Conservation (phyloP, 2,329 filamentous ascomycete genomes). For the Neofusicoccum sp. region DNA sequence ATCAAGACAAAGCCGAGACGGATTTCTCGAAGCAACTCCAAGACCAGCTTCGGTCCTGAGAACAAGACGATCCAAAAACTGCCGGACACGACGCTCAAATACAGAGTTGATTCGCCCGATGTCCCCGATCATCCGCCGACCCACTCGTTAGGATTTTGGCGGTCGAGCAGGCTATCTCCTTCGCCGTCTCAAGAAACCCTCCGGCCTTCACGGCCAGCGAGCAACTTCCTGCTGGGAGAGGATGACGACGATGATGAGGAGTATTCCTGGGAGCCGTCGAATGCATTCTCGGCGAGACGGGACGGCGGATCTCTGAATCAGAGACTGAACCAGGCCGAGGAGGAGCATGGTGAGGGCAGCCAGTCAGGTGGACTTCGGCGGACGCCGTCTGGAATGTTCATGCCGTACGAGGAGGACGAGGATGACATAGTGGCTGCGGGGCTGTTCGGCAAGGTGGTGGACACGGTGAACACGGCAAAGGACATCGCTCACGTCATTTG, state of each 20-base stretch:
- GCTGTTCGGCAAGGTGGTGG: slow-evolving; percentile 74
- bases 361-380: slow-evolving; percentile 62
- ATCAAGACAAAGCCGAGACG: slow-evolving; percentile 72
- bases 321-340: slow-evolving; percentile 32
- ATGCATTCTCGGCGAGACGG: slow-evolving; percentile 34
- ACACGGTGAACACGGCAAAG: slow-evolving; percentile 67
- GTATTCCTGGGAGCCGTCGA: slow-evolving; percentile 46
- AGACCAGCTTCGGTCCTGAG: slow-evolving; percentile 55
- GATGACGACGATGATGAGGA: slow-evolving; percentile 53
- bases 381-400: slow-evolving; percentile 85
- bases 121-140: slow-evolving; percentile 52
- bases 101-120: slow-evolving; percentile 73
- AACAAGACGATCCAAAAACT: slow-evolving; percentile 86
- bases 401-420: slow-evolving; percentile 79
- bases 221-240: slow-evolving; percentile 63
- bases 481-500: slow-evolving; percentile 66
- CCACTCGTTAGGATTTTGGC: slow-evolving; percentile 45
- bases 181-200: slow-evolving; percentile 82
- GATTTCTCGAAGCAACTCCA: slow-evolving; percentile 55
- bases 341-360: slow-evolving; percentile 32
- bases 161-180: slow-evolving; percentile 56
- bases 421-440: slow-evolving; percentile 56
- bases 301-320: slow-evolving; percentile 26
- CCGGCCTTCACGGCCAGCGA: slow-evolving; percentile 65
- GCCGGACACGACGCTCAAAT: slow-evolving; percentile 84